Conservation (phyloP, 2,329 filamentous ascomycete genomes). For the Elsinoe fawcettii region DNA sequence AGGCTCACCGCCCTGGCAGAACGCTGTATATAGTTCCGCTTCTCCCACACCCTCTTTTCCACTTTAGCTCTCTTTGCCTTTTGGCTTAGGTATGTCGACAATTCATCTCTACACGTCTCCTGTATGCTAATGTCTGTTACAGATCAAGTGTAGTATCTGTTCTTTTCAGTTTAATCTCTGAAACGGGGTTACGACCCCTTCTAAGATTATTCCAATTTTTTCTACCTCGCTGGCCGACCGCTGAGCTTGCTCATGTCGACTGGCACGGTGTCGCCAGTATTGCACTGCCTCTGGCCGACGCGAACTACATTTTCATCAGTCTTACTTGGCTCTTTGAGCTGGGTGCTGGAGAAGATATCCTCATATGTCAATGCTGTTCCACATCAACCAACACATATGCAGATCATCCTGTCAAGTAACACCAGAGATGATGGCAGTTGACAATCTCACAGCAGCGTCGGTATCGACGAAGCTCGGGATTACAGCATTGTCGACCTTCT, state of each 20-base stretch:
- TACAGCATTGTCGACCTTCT: too few relatives aligned
- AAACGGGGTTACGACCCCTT: constrained; percentile 15
- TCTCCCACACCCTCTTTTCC: background rate
- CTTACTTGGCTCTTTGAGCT: constrained; percentile 4
- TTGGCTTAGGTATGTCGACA: constrained; percentile 9
- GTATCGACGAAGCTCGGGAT: too few relatives aligned
- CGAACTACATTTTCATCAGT: constrained; percentile 15
- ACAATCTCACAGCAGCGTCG: too few relatives aligned
- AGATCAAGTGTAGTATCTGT: constrained; percentile 17
- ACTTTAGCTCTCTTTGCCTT: constrained; percentile 12
- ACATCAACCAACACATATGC: too few relatives aligned
- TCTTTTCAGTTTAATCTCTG: constrained; percentile 18
- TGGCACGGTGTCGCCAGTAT: constrained; percentile 15
- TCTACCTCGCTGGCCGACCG: constrained; percentile 8
- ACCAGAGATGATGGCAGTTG: too few relatives aligned
- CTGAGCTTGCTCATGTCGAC: constrained; percentile 14
- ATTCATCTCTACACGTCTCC: too few relatives aligned
- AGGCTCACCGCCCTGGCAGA: background rate
- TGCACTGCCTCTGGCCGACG: constrained; percentile 15
- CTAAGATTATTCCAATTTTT: constrained; percentile 16
- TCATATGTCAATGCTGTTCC: too few relatives aligned
- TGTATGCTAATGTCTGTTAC: background rate
- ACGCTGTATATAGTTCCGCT: background rate
- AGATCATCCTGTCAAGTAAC: too few relatives aligned
- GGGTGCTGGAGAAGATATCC: constrained; percentile 14